Evolutionary conservation across 2,329 filamentous ascomycete genomes (phyloP), one percentile per base, ranked within the genome.

Genomic region (Cercospora citrullina): DNA sequence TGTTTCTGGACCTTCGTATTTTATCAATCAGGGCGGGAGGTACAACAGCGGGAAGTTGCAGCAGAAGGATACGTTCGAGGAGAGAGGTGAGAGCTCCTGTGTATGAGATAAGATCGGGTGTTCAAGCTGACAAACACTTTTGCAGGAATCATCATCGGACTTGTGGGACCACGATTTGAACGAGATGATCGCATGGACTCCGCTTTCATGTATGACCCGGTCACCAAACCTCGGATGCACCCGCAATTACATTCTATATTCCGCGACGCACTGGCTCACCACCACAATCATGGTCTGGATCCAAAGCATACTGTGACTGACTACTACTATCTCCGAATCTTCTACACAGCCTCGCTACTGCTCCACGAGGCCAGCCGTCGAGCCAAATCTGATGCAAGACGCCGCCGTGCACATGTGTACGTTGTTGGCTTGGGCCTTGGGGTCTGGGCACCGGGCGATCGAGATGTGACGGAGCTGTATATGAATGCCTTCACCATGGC

Each of bases 131-230:
- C 12, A 4, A 28, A 0, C 5, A 21, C 55, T 21, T 5, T 23
- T 1, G 26, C n/a, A 59, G 55, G 76, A 5, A 63, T 78, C 26
- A 75, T 78, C 39, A 60, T 78, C 10, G 76, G 76, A 0, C 65
- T 79, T 0, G 77, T 77, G 0, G 77, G 77, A 12, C 71, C 77
- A 21, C 65, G 77, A 21, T 77, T 79, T 59, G 76, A 78, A 61
- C 67, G 77, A 16, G 28, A 67, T 12, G 74, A 70, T 42, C 64
- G 72, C 36, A 78, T 78, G 76, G 77, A 79, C 60, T 70, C 71
- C 4, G 64, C 70, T 4, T 72, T 72, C 55, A 72, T 75, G 28
- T 67, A 76, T 10, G 68, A 71, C 14, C 21, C 67, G n/a, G 61
- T 51, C 2, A 63, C 57, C 21, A 55, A 64, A 26, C 42, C 65